These are phyloP conservation scores for Lomentospora prolificans DNA, from an alignment of 2,329 filamentous ascomycete genomes.

Conservation along the genomic window DNA sequence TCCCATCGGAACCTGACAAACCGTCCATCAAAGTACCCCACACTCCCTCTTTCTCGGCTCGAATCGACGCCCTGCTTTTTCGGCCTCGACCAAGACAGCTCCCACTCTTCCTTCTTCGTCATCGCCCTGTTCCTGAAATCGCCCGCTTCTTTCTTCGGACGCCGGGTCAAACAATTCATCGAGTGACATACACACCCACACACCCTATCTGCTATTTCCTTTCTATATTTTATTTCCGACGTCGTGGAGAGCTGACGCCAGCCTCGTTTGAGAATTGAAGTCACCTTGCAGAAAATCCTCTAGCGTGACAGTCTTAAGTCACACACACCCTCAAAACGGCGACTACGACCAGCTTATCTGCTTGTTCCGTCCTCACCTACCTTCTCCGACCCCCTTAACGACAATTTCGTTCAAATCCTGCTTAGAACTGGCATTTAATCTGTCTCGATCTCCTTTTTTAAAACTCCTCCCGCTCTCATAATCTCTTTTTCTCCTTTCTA, in stretches of 20 bases:
- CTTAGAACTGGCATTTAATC: too few species aligned
- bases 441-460: neutral
- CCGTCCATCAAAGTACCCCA: neutral
- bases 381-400: constrained; percentile 5
- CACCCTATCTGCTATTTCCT: too few species aligned
- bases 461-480: neutral
- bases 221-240: neutral
- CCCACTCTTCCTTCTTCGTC: neutral
- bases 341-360: constrained; percentile 31
- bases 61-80: neutral
- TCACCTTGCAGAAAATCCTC: neutral
- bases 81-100: neutral
- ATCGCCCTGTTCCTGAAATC: neutral
- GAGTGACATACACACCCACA: neutral
- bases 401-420: neutral
- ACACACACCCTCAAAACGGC: constrained; percentile 36
- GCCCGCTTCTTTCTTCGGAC: neutral
- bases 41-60: neutral
- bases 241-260: too few species aligned
- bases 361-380: constrained; percentile 24
- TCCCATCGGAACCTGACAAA: neutral
- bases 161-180: neutral
- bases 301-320: constrained; percentile 1
- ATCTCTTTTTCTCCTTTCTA: neutral
- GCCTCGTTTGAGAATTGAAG: neutral